These are phyloP conservation scores for Grammothele lineata DNA, from an alignment of 768 basidiomycete genomes.

Conservation along the genomic window DNA sequence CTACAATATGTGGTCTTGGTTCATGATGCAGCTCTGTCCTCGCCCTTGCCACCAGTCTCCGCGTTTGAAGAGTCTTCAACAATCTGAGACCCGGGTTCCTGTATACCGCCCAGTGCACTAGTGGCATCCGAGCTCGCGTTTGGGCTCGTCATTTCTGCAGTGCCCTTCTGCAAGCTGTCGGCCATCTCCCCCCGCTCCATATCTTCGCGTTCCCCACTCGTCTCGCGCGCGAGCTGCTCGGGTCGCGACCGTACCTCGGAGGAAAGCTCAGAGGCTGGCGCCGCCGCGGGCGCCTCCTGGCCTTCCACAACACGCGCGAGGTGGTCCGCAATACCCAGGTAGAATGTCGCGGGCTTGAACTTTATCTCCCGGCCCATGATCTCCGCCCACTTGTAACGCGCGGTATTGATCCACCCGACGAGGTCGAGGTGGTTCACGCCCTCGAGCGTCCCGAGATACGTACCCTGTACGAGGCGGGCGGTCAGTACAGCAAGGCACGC, in stretches of 20 bases:
- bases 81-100: too few species aligned
- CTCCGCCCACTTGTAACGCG: slow-evolving; percentile 84
- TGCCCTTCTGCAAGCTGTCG: slow-evolving; percentile 22
- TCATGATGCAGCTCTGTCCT: too few species aligned
- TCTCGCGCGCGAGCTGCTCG: not conserved
- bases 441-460: slow-evolving; percentile 88
- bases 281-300: slow-evolving; percentile 11
- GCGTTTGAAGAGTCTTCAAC: too few species aligned
- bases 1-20: too few species aligned
- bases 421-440: slow-evolving; percentile 91
- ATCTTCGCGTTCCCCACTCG: slow-evolving; percentile 16
- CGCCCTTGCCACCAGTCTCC: too few species aligned
- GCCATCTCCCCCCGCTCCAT: slow-evolving; percentile 26
- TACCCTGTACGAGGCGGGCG: slow-evolving; percentile 50
- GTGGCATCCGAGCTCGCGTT: too few species aligned
- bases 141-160: not conserved
- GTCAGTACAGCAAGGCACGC: not conserved
- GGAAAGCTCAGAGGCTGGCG: too few species aligned
- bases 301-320: slow-evolving; percentile 75
- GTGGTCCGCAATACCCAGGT: slow-evolving; percentile 77
- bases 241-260: not conserved
- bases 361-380: slow-evolving; percentile 87
- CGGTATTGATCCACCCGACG: slow-evolving; percentile 91
- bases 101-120: too few species aligned
- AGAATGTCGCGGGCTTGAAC: slow-evolving; percentile 91